Conservation (phyloP, 306 rosid genomes). For the Acacia confusa region DNA sequence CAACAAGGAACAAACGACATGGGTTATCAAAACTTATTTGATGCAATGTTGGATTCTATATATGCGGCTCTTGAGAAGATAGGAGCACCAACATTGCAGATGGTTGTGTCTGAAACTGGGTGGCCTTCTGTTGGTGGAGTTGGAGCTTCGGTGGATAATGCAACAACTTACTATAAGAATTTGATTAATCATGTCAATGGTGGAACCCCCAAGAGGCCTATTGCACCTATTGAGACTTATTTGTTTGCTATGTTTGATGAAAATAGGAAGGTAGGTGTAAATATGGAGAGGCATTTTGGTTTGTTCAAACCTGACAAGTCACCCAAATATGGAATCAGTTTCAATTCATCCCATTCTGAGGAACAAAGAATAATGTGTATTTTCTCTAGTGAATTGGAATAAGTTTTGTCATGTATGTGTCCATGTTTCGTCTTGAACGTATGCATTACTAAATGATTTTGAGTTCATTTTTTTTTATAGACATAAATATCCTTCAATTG, state of each 20-base stretch:
- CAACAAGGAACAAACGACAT: not conserved
- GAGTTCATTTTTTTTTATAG: no score
- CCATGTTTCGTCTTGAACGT: no score
- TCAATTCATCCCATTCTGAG: not conserved
- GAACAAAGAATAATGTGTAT: no score
- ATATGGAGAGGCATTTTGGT: not conserved
- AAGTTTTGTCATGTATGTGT: no score
- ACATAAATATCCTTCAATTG: no score
- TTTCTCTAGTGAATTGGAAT: no score
- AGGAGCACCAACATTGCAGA: not conserved
- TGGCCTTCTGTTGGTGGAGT: not conserved
- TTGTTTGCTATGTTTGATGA: constrained; percentile 13
- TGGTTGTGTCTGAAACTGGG: constrained; percentile 4
- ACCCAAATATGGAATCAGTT: not conserved
- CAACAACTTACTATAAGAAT: not conserved
- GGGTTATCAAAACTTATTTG: not conserved
- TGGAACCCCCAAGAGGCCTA: not conserved
- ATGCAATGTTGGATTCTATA: not conserved
- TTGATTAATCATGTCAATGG: not conserved
- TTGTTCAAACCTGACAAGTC: not conserved
- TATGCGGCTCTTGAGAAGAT: not conserved
- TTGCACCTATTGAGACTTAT: not conserved
- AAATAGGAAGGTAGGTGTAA: not conserved
- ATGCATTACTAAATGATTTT: no score
- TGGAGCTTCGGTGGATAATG: not conserved